Evolutionary conservation across 2,329 filamentous ascomycete species (phyloP).

Genomic region (Verticillium zaregamsianum): DNA sequence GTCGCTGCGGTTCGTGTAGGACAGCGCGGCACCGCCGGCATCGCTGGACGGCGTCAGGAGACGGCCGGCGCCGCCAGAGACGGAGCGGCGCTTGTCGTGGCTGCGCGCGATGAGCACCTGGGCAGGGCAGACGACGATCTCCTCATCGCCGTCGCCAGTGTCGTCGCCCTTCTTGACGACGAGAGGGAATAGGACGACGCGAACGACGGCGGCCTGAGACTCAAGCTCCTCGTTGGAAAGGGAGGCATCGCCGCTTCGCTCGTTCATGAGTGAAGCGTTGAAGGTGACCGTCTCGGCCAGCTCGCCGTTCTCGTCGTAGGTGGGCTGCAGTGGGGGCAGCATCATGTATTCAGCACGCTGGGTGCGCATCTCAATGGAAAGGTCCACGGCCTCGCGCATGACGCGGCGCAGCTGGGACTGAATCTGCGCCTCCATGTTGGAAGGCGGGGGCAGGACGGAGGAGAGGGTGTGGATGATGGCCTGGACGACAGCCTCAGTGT

Average conservation of each 20-base stretch:
- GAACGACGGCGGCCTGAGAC: conserved; percentile 69
- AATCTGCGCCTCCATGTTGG: conserved; percentile 74
- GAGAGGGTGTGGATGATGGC: conserved; percentile 80
- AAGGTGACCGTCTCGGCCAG: conserved; percentile 83
- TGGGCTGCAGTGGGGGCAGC: conserved; percentile 89
- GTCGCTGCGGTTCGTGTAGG: conserved; percentile 25
- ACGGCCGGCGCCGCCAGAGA: conserved; percentile 20
- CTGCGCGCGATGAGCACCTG: conserved; percentile 77
- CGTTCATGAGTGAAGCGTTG: conserved; percentile 92
- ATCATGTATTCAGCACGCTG: conserved; percentile 98
- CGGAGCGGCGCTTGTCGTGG: conserved; percentile 27
- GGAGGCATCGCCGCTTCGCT: conserved; percentile 65
- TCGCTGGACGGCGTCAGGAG: conserved; percentile 48
- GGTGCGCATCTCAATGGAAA: conserved; percentile 95
- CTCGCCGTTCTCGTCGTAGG: conserved; percentile 92
- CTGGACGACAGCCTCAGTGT: conserved; percentile 93
- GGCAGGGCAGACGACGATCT: conserved; percentile 92
- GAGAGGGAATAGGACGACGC: conserved; percentile 90
- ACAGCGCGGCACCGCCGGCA: conserved; percentile 39
- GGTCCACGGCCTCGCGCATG: conserved; percentile 79
- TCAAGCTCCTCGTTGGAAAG: conserved; percentile 74
- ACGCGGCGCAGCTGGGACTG: conserved; percentile 82
- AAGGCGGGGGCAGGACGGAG: conserved; percentile 80
- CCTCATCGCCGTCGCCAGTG: conserved; percentile 79
- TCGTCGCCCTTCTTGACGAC: conserved; percentile 97